A percentile compares a stretch with the other conserved stretches of the same genome.
These are phyloP conservation scores for Pyrenophora graminea DNA, from an alignment of 2,329 filamentous ascomycete species.

Conservation along the genomic window DNA sequence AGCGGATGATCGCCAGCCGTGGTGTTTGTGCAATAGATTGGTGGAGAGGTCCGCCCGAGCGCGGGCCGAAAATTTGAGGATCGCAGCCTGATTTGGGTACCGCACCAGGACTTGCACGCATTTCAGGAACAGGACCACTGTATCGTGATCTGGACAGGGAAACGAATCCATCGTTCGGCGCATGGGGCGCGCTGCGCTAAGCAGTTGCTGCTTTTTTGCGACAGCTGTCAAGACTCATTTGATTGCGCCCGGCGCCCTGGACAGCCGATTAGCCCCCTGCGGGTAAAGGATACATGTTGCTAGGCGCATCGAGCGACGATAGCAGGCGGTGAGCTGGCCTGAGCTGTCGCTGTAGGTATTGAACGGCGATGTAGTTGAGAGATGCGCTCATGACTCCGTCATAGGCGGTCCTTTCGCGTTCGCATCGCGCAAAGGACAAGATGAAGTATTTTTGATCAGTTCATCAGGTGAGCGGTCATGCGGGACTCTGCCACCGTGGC, in stretches of 20 bases:
- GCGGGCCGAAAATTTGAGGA: constrained; percentile 15
- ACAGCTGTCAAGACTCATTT: constrained; percentile 12
- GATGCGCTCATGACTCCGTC: neutral
- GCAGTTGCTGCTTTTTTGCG: constrained; percentile 11
- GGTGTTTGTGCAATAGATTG: constrained; percentile 13
- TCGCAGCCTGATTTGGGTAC: constrained; percentile 13
- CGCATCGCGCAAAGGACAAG: too few relatives aligned
- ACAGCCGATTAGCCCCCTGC: constrained; percentile 4
- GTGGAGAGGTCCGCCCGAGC: constrained; percentile 7
- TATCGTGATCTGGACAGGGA: constrained; percentile 16
- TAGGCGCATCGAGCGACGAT: neutral
- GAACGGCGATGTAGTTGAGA: neutral
- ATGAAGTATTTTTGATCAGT: too few relatives aligned
- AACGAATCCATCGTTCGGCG: constrained; percentile 16
- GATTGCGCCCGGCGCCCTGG: constrained; percentile 5
- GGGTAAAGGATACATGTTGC: constrained; percentile 4
- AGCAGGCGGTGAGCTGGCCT: constrained; percentile 8
- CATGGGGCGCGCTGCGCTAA: constrained; percentile 20
- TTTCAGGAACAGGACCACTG: constrained; percentile 15
- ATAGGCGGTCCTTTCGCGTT: neutral
- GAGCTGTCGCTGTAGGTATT: neutral
- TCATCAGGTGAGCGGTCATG: neutral
- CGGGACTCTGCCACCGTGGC: neutral
- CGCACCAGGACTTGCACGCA: constrained; percentile 11
- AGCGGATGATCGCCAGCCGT: constrained; percentile 16